These are phyloP conservation scores for Aspergillus costaricaensis DNA, from an alignment of 2,329 filamentous ascomycete species.

Conservation along the genomic window DNA sequence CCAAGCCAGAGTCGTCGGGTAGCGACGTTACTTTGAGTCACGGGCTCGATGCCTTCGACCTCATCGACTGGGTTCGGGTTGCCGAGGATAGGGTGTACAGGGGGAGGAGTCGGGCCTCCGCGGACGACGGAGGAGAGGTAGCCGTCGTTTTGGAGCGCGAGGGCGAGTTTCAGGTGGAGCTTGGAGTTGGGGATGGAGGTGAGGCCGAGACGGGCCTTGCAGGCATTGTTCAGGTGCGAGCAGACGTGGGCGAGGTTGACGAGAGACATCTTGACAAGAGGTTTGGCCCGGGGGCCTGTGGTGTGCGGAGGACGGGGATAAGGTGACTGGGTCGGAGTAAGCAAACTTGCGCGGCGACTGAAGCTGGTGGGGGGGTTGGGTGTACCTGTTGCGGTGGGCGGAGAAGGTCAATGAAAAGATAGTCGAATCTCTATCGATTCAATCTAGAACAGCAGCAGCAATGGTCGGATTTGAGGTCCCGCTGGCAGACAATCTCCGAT, in stretches of 20 bases:
- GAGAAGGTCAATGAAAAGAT: background rate
- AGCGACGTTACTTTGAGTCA: slow-evolving; percentile 72
- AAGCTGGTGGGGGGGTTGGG: background rate
- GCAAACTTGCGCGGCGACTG: background rate
- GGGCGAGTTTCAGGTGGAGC: slow-evolving; percentile 72
- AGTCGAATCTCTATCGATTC: background rate
- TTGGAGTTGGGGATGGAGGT: slow-evolving; percentile 82
- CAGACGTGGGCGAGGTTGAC: slow-evolving; percentile 76
- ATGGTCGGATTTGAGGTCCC: background rate
- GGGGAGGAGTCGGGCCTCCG: slow-evolving; percentile 62
- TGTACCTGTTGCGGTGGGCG: background rate
- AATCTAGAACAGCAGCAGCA: background rate
- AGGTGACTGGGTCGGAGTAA: slow-evolving; percentile 5
- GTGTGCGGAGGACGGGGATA: slow-evolving; percentile 1
- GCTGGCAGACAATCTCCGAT: slow-evolving; percentile 5
- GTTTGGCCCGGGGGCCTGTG: slow-evolving; percentile 23
- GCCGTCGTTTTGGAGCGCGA: slow-evolving; percentile 79
- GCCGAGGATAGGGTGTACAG: slow-evolving; percentile 55
- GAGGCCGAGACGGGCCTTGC: slow-evolving; percentile 76
- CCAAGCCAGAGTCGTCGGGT: slow-evolving; percentile 80
- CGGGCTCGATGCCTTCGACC: slow-evolving; percentile 47
- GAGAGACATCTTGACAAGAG: slow-evolving; percentile 63
- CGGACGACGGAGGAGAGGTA: slow-evolving; percentile 80
- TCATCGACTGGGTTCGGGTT: slow-evolving; percentile 46
- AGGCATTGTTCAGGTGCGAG: slow-evolving; percentile 89